A percentile compares a stretch with the other conserved stretches of the same genome.
Evolutionary conservation across 306 rosid genomes (phyloP).

Genomic region (Styphnolobium japonicum): DNA sequence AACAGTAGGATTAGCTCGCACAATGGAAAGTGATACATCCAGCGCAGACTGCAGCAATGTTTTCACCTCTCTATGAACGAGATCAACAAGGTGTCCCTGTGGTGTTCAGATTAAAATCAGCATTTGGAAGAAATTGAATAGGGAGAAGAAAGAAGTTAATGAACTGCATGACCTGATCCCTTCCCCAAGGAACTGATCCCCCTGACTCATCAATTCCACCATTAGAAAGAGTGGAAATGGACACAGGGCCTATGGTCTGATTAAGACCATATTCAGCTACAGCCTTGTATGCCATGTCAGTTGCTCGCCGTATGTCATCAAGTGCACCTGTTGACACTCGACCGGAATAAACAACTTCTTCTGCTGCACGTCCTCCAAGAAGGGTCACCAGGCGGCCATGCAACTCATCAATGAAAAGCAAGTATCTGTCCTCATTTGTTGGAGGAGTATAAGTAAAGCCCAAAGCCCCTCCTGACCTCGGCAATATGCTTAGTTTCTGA

Average conservation of each 20-base stretch:
- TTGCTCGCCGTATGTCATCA: slow-evolving; percentile 94
- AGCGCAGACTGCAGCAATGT: slow-evolving; percentile 84
- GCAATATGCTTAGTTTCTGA: slow-evolving; percentile 97
- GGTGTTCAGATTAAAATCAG: slow-evolving; percentile 39
- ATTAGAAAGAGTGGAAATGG: slow-evolving; percentile 73
- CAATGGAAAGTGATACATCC: slow-evolving; percentile 72
- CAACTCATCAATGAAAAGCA: slow-evolving; percentile 95
- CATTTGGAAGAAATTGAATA: slow-evolving; percentile 17
- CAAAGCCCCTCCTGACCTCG: slow-evolving; percentile 95
- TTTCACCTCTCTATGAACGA: slow-evolving; percentile 92
- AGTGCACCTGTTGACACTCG: slow-evolving; percentile 97
- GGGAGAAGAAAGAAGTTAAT: slow-evolving; percentile 8
- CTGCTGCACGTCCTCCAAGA: slow-evolving; percentile 99
- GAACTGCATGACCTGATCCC: slow-evolving; percentile 80
- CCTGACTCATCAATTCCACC: slow-evolving; percentile 95
- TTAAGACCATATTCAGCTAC: slow-evolving; percentile 97
- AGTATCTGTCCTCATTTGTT: slow-evolving; percentile 86
- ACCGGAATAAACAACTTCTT: slow-evolving; percentile 91
- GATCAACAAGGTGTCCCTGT: slow-evolving; percentile 94
- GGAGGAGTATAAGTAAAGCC: slow-evolving; percentile 97
- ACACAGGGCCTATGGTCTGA: slow-evolving; percentile 85
- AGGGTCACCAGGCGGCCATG: slow-evolving; percentile 94
- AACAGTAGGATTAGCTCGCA: slow-evolving; percentile 93
- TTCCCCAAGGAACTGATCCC: slow-evolving; percentile 75
- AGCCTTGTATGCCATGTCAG: slow-evolving; percentile 99